A percentile compares a stretch with the other conserved stretches of the same genome.
Evolutionary conservation across 495 filamentous ascomycete species (phyloP).

Genomic region (Clohesyomyces aquaticus): DNA sequence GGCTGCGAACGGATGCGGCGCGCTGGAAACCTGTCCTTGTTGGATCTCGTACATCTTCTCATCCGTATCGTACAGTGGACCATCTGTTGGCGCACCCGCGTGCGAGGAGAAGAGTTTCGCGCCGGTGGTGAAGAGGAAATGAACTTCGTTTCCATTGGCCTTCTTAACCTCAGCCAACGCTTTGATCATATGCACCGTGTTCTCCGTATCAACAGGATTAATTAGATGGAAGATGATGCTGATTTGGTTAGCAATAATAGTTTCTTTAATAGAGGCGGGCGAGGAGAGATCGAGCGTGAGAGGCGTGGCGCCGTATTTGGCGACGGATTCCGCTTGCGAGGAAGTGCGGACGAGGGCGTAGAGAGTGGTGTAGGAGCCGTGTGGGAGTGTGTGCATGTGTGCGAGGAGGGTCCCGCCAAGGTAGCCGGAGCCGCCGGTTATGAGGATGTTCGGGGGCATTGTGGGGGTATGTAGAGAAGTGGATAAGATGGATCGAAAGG

Average conservation of each 20-base stretch:
- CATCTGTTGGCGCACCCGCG: constrained; percentile 47
- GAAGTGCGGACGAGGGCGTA: constrained; percentile 53
- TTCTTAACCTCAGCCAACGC: constrained; percentile 51
- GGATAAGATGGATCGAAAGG: too few species aligned
- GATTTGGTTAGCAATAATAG: constrained; percentile 52
- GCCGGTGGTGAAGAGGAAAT: constrained; percentile 46
- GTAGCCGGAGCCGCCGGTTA: constrained; percentile 59
- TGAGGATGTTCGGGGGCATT: constrained; percentile 49
- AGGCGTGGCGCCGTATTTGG: constrained; percentile 52
- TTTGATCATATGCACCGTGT: constrained; percentile 48
- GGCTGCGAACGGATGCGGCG: too few species aligned
- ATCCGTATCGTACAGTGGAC: constrained; percentile 51
- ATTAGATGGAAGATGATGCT: constrained; percentile 53
- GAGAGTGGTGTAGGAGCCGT: constrained; percentile 50
- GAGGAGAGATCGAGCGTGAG: constrained; percentile 46
- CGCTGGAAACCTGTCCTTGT: constrained; percentile 37
- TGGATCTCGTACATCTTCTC: constrained; percentile 51
- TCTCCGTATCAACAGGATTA: constrained; percentile 37
- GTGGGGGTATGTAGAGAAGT: too few species aligned
- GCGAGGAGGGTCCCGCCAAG: constrained; percentile 56
- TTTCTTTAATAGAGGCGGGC: constrained; percentile 37
- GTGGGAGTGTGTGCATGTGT: constrained; percentile 42
- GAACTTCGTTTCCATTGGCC: constrained; percentile 42
- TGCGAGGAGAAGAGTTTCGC: constrained; percentile 48
- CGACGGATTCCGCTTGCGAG: constrained; percentile 51